These are phyloP conservation scores for Cetraspora pellucida DNA, from an alignment of 192 early-diverging fungal genomes.

Conservation along the genomic window DNA sequence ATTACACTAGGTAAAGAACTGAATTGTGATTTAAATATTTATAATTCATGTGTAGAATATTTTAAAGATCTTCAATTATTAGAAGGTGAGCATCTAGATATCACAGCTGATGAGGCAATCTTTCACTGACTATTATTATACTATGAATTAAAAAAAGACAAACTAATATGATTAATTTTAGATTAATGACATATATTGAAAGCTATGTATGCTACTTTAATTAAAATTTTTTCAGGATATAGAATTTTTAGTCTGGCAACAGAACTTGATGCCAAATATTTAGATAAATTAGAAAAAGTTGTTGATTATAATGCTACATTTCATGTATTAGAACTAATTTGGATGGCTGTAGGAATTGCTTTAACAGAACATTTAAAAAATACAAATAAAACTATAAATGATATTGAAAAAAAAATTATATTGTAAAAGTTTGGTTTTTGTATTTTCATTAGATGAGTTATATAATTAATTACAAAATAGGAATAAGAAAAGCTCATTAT, in stretches of 20 bases:
- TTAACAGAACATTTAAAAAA: slow-evolving; percentile 9
- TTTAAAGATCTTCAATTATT: neutral
- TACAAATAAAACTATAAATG: neutral
- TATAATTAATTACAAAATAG: neutral
- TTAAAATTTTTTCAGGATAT: slow-evolving; percentile 1
- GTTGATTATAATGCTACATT: neutral
- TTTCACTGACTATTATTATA: neutral
- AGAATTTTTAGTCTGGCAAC: neutral
- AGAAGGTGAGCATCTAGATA: neutral
- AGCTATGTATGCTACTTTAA: neutral
- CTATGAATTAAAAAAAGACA: neutral
- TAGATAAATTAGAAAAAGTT: slow-evolving; percentile 27
- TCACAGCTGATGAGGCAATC: neutral
- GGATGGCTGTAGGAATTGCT: slow-evolving; percentile 1
- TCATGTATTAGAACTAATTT: slow-evolving; percentile 10
- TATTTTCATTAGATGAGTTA: neutral
- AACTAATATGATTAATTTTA: neutral
- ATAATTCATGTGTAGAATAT: neutral
- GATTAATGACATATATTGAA: neutral
- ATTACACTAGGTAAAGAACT: neutral
- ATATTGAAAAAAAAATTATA: slow-evolving; percentile 1
- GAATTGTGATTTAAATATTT: slow-evolving; percentile 11
- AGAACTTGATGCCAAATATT: neutral
- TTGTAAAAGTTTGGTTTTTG: neutral
- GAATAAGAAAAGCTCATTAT: no score